Percentiles rank a stretch among this genome's conserved stretches.
phyloP scores from a whole-genome alignment of 192 early-diverging fungal genomes.

The Thoreauomyces humboldtii region DNA sequence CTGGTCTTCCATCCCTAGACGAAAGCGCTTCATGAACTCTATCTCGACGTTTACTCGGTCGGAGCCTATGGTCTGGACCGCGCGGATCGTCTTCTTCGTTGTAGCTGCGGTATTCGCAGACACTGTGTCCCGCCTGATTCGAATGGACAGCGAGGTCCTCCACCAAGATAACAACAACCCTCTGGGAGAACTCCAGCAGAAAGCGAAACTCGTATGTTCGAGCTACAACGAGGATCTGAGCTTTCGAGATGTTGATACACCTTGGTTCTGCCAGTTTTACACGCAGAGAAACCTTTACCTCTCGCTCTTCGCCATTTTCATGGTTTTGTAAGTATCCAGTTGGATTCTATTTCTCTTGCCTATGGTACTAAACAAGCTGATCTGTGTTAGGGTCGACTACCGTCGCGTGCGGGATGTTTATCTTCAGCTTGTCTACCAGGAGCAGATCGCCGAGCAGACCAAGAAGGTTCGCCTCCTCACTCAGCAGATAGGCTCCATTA shows the following conservation, averaged over 20 bases:
- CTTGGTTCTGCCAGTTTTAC: constrained; percentile 37
- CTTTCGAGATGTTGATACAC: not conserved
- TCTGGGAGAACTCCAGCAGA: constrained; percentile 19
- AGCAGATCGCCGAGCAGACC: constrained; percentile 16
- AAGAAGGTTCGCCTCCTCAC: constrained; percentile 15
- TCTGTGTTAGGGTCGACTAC: constrained; percentile 37
- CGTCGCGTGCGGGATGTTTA: constrained; percentile 47
- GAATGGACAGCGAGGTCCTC: constrained; percentile 30
- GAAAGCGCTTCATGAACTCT: constrained; percentile 40
- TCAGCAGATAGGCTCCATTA: constrained; percentile 10
- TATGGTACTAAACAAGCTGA: not conserved
- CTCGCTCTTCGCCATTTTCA: constrained; percentile 47
- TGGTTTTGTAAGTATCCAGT: constrained; percentile 39
- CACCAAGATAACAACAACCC: not conserved
- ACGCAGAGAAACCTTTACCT: constrained; percentile 51
- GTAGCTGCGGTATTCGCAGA: constrained; percentile 47
- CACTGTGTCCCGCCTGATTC: constrained; percentile 40
- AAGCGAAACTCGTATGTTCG: no score
- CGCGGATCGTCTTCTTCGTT: constrained; percentile 40
- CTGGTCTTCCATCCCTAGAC: constrained; percentile 5
- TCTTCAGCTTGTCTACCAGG: constrained; percentile 32
- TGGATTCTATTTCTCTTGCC: no score
- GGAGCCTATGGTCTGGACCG: constrained; percentile 41
- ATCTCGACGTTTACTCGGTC: constrained; percentile 19
- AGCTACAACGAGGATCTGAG: constrained; percentile 7